Conservation (phyloP, 73 alveolate species). For the Tetrahymena thermophila region DNA sequence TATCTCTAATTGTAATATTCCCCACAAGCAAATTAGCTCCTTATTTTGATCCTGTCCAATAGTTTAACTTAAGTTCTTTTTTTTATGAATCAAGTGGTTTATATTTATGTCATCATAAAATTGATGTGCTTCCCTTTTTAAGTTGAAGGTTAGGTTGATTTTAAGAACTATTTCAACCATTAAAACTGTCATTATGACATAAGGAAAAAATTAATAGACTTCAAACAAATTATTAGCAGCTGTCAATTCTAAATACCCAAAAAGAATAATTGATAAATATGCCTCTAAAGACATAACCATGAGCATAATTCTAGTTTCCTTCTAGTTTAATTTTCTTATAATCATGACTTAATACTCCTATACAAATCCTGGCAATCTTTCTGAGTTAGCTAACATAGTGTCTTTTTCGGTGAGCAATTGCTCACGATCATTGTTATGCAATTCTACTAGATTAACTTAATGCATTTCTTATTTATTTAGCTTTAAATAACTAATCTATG, state of each 20-base stretch:
- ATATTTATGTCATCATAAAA: background rate
- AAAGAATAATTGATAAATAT: background rate
- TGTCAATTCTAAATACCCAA: background rate
- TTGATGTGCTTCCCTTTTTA: background rate
- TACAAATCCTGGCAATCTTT: background rate
- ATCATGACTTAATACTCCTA: background rate
- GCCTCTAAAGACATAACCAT: background rate
- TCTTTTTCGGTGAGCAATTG: background rate
- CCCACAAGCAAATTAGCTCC: background rate
- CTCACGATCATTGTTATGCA: background rate
- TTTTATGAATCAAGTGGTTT: background rate
- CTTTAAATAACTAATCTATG: too few relatives aligned
- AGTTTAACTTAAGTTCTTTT: background rate
- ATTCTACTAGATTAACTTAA: background rate
- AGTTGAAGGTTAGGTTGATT: background rate
- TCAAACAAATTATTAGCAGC: background rate
- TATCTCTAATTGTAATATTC: background rate
- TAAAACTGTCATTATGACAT: background rate
- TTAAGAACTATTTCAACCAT: background rate
- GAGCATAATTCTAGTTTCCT: background rate
- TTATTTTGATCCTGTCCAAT: background rate
- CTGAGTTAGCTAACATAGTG: background rate
- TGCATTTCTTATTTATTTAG: background rate
- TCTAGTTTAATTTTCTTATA: background rate
- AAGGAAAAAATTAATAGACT: background rate